A percentile compares a stretch with the other conserved stretches of the same genome.
These are phyloP conservation scores for Citrus glauca DNA, from an alignment of 345 rosid genomes.

Conservation along the genomic window DNA sequence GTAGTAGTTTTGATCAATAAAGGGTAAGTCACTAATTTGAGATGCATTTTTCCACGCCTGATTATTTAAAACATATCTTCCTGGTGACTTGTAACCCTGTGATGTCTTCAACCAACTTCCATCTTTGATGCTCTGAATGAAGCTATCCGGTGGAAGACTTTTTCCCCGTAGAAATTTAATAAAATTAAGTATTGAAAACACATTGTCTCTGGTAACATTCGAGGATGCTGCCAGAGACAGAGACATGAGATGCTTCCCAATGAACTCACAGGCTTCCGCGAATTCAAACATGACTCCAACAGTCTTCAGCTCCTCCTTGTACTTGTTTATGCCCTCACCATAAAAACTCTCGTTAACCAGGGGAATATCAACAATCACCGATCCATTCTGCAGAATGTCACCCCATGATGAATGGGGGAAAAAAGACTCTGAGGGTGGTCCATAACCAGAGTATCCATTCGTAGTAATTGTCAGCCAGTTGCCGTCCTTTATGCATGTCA, in stretches of 20 bases:
- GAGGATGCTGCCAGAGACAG: constrained; percentile 33
- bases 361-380: constrained; percentile 62
- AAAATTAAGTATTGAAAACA: constrained; percentile 49
- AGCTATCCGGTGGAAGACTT: constrained; percentile 33
- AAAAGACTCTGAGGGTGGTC: constrained; percentile 61
- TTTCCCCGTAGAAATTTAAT: constrained; percentile 43
- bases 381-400: constrained; percentile 44
- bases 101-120: constrained; percentile 50
- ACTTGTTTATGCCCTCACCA: constrained; percentile 33
- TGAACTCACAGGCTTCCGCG: constrained; percentile 48
- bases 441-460: constrained; percentile 39
- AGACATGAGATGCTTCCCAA: constrained; percentile 52
- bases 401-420: constrained; percentile 53
- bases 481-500: constrained; percentile 45
- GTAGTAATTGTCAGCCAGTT: constrained; percentile 58
- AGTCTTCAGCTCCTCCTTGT: constrained; percentile 41
- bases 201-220: constrained; percentile 30
- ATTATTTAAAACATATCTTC: constrained; percentile 44
- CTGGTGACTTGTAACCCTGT: constrained; percentile 41
- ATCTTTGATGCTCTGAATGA: constrained; percentile 38
- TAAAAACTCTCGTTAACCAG: constrained; percentile 51
- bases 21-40: constrained; percentile 52
- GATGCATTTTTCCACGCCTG: constrained; percentile 49
- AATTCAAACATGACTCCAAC: constrained; percentile 61
- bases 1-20: constrained; percentile 39